Evolutionary conservation across 441 rosid genomes (phyloP).

Genomic region (Erodium moschatum): DNA sequence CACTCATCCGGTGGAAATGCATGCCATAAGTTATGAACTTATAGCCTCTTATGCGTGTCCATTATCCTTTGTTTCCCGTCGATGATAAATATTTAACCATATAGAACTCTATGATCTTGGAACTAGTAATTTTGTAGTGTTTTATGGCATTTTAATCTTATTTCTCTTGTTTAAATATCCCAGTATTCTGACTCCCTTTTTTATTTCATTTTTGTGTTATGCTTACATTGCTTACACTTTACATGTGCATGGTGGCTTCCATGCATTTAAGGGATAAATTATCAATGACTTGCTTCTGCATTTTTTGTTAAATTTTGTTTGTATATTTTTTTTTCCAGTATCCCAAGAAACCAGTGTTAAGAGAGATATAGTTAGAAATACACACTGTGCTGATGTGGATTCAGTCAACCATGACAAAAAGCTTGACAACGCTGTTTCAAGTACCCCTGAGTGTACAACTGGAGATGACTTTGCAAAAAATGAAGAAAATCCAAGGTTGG

Average conservation of each 20-base stretch:
- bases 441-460: conserved; percentile 11
- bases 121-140: neutral
- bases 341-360: conserved; percentile 30
- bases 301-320: conserved; percentile 3
- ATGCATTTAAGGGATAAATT: neutral
- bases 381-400: conserved; percentile 35
- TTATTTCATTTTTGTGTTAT: neutral
- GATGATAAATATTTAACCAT: neutral
- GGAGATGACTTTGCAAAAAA: conserved; percentile 23
- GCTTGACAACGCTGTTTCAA: conserved; percentile 28
- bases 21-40: neutral
- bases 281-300: neutral
- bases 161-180: neutral
- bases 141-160: neutral
- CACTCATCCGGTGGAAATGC: neutral
- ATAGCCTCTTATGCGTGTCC: neutral
- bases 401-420: conserved; percentile 27
- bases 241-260: neutral
- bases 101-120: neutral
- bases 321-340: conserved; percentile 31
- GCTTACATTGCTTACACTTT: neutral
- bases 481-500: conserved; percentile 25
- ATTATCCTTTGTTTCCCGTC: neutral
- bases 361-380: conserved; percentile 23
- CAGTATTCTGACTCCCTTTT: neutral